A percentile compares a stretch with the other conserved stretches of the same genome.
Conservation (phyloP, 2,329 filamentous ascomycete species). For the Myriosclerotinia curreyana region DNA sequence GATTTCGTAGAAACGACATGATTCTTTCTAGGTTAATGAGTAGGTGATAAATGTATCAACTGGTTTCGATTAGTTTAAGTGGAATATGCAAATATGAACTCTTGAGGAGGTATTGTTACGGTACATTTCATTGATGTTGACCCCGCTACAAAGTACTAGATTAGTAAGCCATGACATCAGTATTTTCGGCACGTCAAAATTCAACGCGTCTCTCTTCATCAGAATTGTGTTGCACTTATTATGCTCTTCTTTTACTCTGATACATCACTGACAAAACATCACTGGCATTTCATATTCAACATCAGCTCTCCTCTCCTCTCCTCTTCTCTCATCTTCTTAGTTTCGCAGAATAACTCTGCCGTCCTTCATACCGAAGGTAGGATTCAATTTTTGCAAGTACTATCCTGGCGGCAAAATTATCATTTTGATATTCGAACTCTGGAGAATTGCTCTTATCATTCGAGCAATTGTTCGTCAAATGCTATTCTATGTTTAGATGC, state of each 20-base stretch:
- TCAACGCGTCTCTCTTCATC: neutral
- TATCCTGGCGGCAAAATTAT: neutral
- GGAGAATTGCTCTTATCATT: neutral
- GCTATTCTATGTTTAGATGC: neutral
- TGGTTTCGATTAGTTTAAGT: neutral
- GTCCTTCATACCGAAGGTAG: neutral
- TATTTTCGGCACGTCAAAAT: neutral
- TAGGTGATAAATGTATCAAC: neutral
- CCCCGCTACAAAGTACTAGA: neutral
- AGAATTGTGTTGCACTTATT: neutral
- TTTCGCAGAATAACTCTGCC: neutral
- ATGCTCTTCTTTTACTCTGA: too few relatives aligned
- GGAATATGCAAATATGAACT: neutral
- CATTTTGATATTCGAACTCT: neutral
- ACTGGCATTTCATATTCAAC: neutral
- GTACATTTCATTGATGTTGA: neutral
- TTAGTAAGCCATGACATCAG: constrained; percentile 14
- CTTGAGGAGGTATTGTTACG: neutral
- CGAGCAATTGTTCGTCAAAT: neutral
- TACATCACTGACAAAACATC: neutral
- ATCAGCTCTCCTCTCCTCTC: neutral
- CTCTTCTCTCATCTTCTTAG: neutral
- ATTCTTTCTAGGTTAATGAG: constrained; percentile 8
- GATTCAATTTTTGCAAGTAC: neutral
- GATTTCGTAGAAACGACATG: constrained; percentile 28